Conservation (phyloP, 331 rosid genomes). For the Cydonia oblonga region DNA sequence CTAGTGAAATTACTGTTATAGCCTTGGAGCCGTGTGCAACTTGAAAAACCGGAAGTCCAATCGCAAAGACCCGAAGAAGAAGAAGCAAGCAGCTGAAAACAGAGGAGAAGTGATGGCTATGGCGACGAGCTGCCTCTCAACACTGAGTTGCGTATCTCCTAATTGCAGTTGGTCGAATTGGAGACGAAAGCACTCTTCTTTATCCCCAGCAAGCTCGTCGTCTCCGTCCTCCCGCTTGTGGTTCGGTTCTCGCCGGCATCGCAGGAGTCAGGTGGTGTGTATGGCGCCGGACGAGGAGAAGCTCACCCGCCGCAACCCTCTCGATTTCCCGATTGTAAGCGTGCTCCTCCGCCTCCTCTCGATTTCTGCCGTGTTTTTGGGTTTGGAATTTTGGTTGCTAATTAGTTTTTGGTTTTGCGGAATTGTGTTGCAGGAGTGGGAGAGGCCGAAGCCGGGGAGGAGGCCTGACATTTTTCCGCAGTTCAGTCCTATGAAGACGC, state of each 20-base stretch:
- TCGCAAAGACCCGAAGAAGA: slow-evolving; percentile 14
- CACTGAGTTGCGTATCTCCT: background rate
- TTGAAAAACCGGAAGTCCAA: background rate
- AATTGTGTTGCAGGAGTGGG: slow-evolving; percentile 60
- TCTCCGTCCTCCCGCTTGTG: background rate
- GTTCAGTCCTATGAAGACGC: slow-evolving; percentile 88
- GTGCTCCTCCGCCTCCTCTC: background rate
- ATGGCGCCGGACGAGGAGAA: slow-evolving; percentile 80
- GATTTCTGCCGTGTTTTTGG: background rate
- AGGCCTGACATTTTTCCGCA: slow-evolving; percentile 87
- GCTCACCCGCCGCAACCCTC: slow-evolving; percentile 68
- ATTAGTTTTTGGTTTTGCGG: background rate
- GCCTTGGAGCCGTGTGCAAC: background rate
- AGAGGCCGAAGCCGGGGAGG: slow-evolving; percentile 71
- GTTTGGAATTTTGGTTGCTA: background rate
- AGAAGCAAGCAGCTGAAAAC: background rate
- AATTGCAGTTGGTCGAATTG: background rate
- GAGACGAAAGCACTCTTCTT: background rate
- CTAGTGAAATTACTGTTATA: background rate
- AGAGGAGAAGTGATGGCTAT: background rate
- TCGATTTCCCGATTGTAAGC: slow-evolving; percentile 68
- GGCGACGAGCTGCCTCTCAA: slow-evolving; percentile 1
- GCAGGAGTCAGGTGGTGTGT: slow-evolving; percentile 35
- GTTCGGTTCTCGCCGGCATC: slow-evolving; percentile 11
- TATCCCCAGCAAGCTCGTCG: background rate